Evolutionary conservation across 148 eudicot genomes (phyloP).

Genomic region (Pharnaceum exiguum): DNA sequence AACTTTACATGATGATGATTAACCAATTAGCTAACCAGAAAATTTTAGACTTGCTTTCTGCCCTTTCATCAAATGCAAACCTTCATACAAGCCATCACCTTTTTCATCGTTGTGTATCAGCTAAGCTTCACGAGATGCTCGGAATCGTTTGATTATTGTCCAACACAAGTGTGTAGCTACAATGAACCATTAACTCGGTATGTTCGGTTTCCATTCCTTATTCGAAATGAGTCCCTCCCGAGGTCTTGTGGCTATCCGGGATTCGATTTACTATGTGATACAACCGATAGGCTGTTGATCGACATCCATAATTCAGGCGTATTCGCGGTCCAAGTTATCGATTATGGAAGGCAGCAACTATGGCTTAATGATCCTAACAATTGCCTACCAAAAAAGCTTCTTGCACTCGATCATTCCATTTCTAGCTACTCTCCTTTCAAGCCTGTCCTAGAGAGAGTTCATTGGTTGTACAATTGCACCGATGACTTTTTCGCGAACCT

Average conservation of each 20-base stretch:
- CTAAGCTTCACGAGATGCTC: background rate
- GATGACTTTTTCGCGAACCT: background rate
- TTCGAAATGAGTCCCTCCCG: conserved; percentile 17
- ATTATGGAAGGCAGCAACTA: conserved; percentile 20
- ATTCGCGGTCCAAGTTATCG: conserved; percentile 20
- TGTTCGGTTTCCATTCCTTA: conserved; percentile 16
- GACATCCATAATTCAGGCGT: conserved; percentile 22
- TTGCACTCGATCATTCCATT: conserved; percentile 6
- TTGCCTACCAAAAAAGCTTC: conserved; percentile 26
- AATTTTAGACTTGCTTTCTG: too few species aligned
- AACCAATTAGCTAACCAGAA: too few species aligned
- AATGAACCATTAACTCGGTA: conserved; percentile 12
- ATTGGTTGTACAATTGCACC: conserved; percentile 31
- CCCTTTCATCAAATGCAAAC: conserved; percentile 20
- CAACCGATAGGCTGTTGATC: background rate
- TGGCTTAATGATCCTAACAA: conserved; percentile 23
- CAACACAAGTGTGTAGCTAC: conserved; percentile 18
- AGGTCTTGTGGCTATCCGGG: conserved; percentile 23
- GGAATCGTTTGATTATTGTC: background rate
- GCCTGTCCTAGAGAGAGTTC: conserved; percentile 2
- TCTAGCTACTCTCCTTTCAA: conserved; percentile 9
- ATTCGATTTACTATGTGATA: conserved; percentile 23
- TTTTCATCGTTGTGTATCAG: background rate
- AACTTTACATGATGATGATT: conserved; percentile 1
- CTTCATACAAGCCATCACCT: background rate